phyloP scores from a whole-genome alignment of 352 stramenopile genomes.

The Pythium chondricola region DNA sequence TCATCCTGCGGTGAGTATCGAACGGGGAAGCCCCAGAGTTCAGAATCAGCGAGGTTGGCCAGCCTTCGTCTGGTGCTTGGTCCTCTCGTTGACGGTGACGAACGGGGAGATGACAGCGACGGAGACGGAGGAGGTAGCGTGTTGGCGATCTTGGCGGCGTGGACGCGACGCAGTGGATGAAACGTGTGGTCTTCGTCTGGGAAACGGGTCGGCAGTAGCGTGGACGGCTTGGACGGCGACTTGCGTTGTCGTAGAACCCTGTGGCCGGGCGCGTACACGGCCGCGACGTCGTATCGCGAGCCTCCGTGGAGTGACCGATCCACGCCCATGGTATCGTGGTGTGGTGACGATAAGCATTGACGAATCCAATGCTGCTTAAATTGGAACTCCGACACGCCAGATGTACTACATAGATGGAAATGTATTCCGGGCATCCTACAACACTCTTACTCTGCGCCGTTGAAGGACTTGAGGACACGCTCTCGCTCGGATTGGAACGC shows the following conservation, averaged over 20 bases:
- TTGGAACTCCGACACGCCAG: no score
- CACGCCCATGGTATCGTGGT: no score
- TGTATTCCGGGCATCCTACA: no score
- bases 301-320: no score
- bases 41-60: slow-evolving; percentile 11
- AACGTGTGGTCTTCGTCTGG: slow-evolving; percentile 14
- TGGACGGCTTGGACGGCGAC: slow-evolving; percentile 1
- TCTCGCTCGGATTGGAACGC: slow-evolving; percentile 9
- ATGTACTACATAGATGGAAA: no score
- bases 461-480: slow-evolving; percentile 5
- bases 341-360: no score
- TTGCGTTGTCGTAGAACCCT: not conserved
- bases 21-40: slow-evolving; percentile 23
- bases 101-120: not conserved
- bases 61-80: no score
- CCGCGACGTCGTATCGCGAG: slow-evolving; percentile 2
- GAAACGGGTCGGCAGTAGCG: slow-evolving; percentile 4
- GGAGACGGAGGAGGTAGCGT: slow-evolving; percentile 18
- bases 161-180: slow-evolving; percentile 8
- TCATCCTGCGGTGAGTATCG: slow-evolving; percentile 19
- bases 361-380: no score
- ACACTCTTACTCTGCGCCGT: not conserved
- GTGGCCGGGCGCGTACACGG: slow-evolving; percentile 3
- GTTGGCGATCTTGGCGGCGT: slow-evolving; percentile 18
- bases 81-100: slow-evolving; percentile 1